phyloP scores from a whole-genome alignment of 805 yeast species.

The Candida nonsorbophila region DNA sequence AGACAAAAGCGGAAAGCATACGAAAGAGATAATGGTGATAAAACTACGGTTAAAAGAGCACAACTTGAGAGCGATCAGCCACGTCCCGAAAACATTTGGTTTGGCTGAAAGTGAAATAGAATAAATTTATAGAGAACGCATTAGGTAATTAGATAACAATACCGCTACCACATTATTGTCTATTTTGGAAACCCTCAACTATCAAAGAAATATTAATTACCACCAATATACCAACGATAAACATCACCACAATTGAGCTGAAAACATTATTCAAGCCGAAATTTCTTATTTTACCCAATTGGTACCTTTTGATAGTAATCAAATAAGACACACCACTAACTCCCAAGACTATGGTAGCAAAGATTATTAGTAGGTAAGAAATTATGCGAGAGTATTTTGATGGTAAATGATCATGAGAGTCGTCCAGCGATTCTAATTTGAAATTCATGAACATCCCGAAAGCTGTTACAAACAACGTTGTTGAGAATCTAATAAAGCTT shows the following conservation, averaged over 20 bases:
- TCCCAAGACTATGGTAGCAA: conserved; percentile 33
- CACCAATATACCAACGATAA: conserved; percentile 5
- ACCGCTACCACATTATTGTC: neutral
- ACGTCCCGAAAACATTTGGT: too few relatives aligned
- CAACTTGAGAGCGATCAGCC: too few relatives aligned
- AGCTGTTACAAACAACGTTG: conserved; percentile 41
- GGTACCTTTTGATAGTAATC: conserved; percentile 39
- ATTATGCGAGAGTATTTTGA: conserved; percentile 21
- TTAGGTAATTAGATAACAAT: too few relatives aligned
- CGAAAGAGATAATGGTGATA: too few relatives aligned
- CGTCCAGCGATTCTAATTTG: conserved; percentile 21
- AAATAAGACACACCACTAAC: conserved; percentile 39
- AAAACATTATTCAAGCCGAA: conserved; percentile 18
- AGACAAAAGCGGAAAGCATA: conserved; percentile 21
- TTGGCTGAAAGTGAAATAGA: too few relatives aligned
- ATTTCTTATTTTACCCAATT: conserved; percentile 33
- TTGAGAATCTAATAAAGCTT: conserved; percentile 43
- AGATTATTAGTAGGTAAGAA: conserved; percentile 29
- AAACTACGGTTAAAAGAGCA: too few relatives aligned
- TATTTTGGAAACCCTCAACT: conserved; percentile 5
- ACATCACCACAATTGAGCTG: conserved; percentile 4
- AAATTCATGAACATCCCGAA: conserved; percentile 43
- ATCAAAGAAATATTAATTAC: conserved; percentile 7
- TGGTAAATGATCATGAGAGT: neutral
- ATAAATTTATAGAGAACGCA: too few relatives aligned